Evolutionary conservation across 257 asterid species (phyloP).

Genomic region (Fraxinus pennsylvanica): DNA sequence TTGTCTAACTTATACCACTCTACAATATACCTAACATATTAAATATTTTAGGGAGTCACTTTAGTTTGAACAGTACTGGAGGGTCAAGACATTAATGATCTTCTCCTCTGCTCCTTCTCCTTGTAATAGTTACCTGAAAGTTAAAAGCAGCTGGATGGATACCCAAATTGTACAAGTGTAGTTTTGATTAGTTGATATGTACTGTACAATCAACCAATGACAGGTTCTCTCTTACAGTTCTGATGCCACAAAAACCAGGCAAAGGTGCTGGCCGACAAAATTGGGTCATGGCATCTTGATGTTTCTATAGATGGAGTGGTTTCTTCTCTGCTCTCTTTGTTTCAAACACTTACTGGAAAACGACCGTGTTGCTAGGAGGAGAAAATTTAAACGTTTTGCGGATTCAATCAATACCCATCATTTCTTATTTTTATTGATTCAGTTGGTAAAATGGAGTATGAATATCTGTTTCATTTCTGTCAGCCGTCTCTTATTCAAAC

Average conservation of each 20-base stretch:
- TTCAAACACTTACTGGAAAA: constrained; percentile 81
- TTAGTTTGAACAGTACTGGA: neutral
- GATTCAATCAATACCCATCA: neutral
- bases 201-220: constrained; percentile 14
- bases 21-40: constrained; percentile 1
- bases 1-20: neutral
- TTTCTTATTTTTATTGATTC: neutral
- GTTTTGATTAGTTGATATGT: constrained; percentile 8
- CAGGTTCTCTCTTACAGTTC: constrained; percentile 50
- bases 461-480: neutral
- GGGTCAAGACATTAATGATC: neutral
- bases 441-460: neutral
- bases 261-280: constrained; percentile 81
- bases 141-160: neutral
- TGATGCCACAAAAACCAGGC: constrained; percentile 71
- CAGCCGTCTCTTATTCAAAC: neutral
- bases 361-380: constrained; percentile 54
- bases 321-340: constrained; percentile 72
- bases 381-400: neutral
- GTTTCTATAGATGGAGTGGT: constrained; percentile 81
- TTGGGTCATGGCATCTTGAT: constrained; percentile 94
- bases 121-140: neutral
- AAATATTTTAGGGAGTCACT: neutral
- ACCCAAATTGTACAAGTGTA: neutral
- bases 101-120: neutral